Evolutionary conservation across 2,329 filamentous ascomycete species (phyloP).

Genomic region (Penicillium sp.): DNA sequence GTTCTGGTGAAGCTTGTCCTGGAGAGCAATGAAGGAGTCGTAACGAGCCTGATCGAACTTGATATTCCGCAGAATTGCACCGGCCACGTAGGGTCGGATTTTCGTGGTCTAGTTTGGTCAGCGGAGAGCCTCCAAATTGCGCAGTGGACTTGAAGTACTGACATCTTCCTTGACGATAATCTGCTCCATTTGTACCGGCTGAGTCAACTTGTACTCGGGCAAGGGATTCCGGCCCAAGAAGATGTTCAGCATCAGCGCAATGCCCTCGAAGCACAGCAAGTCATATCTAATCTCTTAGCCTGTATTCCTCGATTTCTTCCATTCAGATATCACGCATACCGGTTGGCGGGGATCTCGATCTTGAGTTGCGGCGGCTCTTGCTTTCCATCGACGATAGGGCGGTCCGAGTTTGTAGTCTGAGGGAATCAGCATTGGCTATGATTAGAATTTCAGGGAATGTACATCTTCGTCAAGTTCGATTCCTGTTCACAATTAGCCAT

Average conservation of each 20-base stretch:
- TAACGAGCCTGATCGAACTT: slow-evolving; percentile 89
- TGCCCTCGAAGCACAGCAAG: slow-evolving; percentile 96
- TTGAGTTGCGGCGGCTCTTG: slow-evolving; percentile 91
- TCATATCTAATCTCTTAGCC: slow-evolving; percentile 58
- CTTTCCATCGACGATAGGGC: slow-evolving; percentile 71
- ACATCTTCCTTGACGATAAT: slow-evolving; percentile 73
- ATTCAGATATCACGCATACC: slow-evolving; percentile 53
- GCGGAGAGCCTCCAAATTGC: slow-evolving; percentile 3
- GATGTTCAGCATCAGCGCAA: slow-evolving; percentile 91
- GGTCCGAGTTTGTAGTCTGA: slow-evolving; percentile 68
- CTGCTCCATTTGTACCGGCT: slow-evolving; percentile 71
- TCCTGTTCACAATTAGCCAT: slow-evolving; percentile 45
- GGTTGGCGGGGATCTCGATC: slow-evolving; percentile 96
- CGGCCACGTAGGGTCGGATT: slow-evolving; percentile 84
- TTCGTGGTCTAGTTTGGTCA: slow-evolving; percentile 58
- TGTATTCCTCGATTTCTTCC: slow-evolving; percentile 3
- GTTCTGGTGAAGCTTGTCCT: slow-evolving; percentile 98
- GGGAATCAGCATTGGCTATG: slow-evolving; percentile 27
- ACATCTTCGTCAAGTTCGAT: slow-evolving; percentile 96
- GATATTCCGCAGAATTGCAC: slow-evolving; percentile 84
- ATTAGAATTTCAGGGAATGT: slow-evolving; percentile 14
- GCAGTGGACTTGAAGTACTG: slow-evolving; percentile 19
- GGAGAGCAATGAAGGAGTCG: slow-evolving; percentile 94
- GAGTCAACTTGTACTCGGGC: slow-evolving; percentile 75
- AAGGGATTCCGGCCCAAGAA: slow-evolving; percentile 75